These are phyloP conservation scores for Nicotiana obtusifolia DNA, from an alignment of 257 asterid species.

Conservation along the genomic window DNA sequence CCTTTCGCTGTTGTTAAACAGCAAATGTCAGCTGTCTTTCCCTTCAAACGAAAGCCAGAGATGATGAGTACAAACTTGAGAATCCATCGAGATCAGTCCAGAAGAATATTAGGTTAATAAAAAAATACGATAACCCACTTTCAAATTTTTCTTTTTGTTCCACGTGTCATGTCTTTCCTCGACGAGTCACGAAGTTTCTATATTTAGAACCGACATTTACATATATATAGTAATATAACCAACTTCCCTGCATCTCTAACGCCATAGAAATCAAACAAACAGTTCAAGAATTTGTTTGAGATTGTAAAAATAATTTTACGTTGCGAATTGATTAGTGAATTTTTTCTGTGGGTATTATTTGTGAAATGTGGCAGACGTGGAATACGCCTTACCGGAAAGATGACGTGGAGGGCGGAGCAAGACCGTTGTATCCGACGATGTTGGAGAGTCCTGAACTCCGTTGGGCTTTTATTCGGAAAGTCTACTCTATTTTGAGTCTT, in stretches of 20 bases:
- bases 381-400: conserved; percentile 25
- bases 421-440: conserved; percentile 46
- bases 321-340: neutral
- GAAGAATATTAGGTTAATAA: neutral
- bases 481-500: conserved; percentile 35
- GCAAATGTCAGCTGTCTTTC: neutral
- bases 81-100: neutral
- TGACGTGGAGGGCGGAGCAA: conserved; percentile 41
- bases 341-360: neutral
- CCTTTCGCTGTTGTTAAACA: too few species aligned
- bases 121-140: neutral
- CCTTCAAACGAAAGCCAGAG: neutral
- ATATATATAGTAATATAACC: neutral
- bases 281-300: neutral
- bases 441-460: conserved; percentile 47
- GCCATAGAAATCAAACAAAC: neutral
- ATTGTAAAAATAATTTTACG: too few species aligned
- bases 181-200: neutral
- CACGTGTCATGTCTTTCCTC: neutral
- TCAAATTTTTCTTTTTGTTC: neutral
- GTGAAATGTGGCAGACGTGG: conserved; percentile 27
- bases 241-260: neutral
- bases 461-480: conserved; percentile 58
- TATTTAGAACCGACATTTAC: neutral
- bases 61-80: neutral